Base-by-base conservation (phyloP, 257 asterid species). In the Fraxinus excelsior region DNA sequence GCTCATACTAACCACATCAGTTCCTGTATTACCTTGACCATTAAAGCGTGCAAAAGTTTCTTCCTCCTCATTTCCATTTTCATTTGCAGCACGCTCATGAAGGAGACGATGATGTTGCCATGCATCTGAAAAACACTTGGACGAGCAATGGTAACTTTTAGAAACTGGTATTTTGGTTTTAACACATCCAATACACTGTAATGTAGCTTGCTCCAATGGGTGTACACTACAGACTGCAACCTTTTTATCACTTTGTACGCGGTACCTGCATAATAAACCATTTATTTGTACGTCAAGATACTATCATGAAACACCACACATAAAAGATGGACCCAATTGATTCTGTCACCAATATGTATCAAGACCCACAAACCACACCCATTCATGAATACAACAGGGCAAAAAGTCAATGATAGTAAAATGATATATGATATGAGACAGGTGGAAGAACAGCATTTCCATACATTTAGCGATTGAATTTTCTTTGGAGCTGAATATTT, bases 61-160 rank as follows among this genome's bases (percentile, higher is more conserved):
- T 81, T 95, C 98, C 74, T 95, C 98, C 83, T 91, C 99, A 21
- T 86, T 90, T 77, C 90, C 97, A 78, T 88, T 93, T 81, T 91
- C 98, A 71, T 86, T 90, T 51, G 80, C 83, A 77, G 99, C 98
- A 79, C 94, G 98, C 80, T 96, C 98, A 78, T 96, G 98, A 84
- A 96, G 85, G 77, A 81, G 88, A 51, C 98, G 97, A 75, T 96
- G 99, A 80, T 96, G 97, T 65, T 81, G 94, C 98, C 99, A 96
- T 71, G 99, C 97, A 87, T 89, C 91, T 0, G 96, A 83, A 80
- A 89, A 96, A 82, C 98, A 96, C 83, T 96, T 93, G 7, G 97
- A 78, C 12, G 96, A 87, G 79, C 99, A 96, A 77, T 96, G 98
- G 79, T 96, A 93, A 82, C 98, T 96, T 89, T 91, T 93, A 28